Percentiles rank a stretch among this genome's conserved stretches.
Evolutionary conservation across 352 stramenopile species (phyloP).

Genomic region (Globisporangium iwayamae): DNA sequence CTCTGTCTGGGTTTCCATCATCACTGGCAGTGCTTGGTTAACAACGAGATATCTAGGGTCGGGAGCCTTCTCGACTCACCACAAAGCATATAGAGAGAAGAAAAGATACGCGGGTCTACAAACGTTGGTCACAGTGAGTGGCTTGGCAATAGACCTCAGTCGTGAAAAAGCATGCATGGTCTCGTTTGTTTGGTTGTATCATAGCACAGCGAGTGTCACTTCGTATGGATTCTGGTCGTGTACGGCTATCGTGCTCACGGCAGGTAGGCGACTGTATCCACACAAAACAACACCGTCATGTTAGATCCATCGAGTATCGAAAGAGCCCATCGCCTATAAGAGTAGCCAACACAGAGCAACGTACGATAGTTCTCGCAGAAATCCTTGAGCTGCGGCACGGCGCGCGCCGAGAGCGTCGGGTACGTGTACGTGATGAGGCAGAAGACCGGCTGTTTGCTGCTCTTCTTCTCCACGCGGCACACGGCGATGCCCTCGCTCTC

Average conservation of each 20-base stretch:
- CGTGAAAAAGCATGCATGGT: background rate
- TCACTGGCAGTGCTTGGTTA: background rate
- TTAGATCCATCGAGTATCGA: background rate
- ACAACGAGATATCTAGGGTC: background rate
- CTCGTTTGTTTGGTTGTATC: background rate
- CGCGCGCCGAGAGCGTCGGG: slow-evolving; percentile 71
- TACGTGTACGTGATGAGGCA: slow-evolving; percentile 83
- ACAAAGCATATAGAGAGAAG: background rate
- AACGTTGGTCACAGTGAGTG: background rate
- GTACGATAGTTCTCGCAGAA: slow-evolving; percentile 63
- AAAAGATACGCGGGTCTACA: background rate
- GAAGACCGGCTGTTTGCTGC: slow-evolving; percentile 37
- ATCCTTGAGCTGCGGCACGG: slow-evolving; percentile 71
- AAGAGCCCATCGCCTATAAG: background rate
- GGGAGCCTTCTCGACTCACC: background rate
- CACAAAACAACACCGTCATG: background rate
- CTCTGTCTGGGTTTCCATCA: background rate
- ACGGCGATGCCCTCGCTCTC: slow-evolving; percentile 73
- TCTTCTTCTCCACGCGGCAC: slow-evolving; percentile 54
- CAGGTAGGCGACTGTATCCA: slow-evolving; percentile 10
- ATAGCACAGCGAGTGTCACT: background rate
- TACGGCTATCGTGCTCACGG: background rate
- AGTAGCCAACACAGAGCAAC: slow-evolving; percentile 4
- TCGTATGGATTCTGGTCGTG: background rate
- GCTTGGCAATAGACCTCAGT: background rate